Base-by-base conservation (phyloP, 2,329 filamentous ascomycete genomes). In the Eutypa lata region DNA sequence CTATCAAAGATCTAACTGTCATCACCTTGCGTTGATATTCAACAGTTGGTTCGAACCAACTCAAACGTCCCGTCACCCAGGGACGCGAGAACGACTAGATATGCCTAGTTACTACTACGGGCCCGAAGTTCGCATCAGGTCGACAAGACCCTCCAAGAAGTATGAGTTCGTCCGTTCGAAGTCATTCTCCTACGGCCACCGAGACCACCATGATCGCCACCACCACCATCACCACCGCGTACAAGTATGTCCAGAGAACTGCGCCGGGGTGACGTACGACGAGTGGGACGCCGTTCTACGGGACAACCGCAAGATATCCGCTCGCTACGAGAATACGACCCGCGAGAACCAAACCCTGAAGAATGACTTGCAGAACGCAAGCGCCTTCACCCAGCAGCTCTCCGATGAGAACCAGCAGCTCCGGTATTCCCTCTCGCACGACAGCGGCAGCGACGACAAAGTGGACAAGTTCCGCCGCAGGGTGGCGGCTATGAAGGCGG, bases 321-420 rank as follows among this genome's bases (percentile, higher is more conserved):
- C 49, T 7, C 38, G 38, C 8, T 62, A 58, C 45, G 57, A 57
- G 14, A 18, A 19, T 19, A 56, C 64, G 8, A 40, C 46, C 2
- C 52, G 51, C 48, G 64, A 68, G 40, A 63, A 63, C 38, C 49
- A 57, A 22, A 43, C 56, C 2, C 52, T 67, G 22, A 66, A 63
- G 22, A 24, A 3, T 19, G 59, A 64, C 11, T 53, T 64, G 2
- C 51, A 50, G 33, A 47, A 53, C 40, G 38, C 19, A 2, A 16
- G 37, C 7, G 33, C 45, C 1, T 16, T 26, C 35, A 59, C 61
- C 51, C 49, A 49, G 40, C 56, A 52, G 13, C 55, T 66, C 1
- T 24, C 43, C 7, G 53, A 28, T n/a, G 55, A 62, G 37, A 16
- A 58, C 47, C 48, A 58, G 8, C 44, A 52, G 7, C 55, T 61